Percentiles rank a stretch among this genome's conserved stretches.
Evolutionary conservation across 2,329 filamentous ascomycete genomes (phyloP).

Genomic region (Fusarium anguioides): DNA sequence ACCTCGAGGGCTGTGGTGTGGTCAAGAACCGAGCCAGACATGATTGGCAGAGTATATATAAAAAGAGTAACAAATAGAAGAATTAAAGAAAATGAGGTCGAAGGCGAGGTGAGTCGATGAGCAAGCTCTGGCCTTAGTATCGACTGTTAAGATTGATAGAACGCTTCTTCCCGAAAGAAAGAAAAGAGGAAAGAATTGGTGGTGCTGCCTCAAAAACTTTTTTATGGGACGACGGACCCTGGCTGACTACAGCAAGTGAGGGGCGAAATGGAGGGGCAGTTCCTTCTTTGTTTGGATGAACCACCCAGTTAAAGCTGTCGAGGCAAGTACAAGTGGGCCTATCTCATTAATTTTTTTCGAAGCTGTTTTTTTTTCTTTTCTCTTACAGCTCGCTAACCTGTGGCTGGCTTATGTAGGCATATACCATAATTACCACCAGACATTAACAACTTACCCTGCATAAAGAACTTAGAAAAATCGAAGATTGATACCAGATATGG

Average conservation of each 20-base stretch:
- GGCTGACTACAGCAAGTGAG: constrained; percentile 1
- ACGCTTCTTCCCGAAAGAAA: constrained; percentile 66
- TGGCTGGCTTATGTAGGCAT: no score
- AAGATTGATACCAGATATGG: neutral
- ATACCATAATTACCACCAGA: no score
- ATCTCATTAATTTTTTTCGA: neutral
- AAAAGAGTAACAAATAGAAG: constrained; percentile 44
- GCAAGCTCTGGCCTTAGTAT: constrained; percentile 47
- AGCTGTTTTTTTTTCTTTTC: neutral
- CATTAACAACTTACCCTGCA: neutral
- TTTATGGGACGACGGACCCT: constrained; percentile 49
- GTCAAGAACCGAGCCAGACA: constrained; percentile 79
- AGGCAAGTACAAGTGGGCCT: constrained; percentile 9
- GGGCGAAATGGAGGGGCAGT: neutral
- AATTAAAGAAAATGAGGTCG: constrained; percentile 54
- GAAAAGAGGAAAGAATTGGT: constrained; percentile 54
- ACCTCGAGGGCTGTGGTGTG: constrained; percentile 80
- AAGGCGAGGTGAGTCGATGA: constrained; percentile 52
- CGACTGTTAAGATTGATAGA: constrained; percentile 54
- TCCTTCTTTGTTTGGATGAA: no score
- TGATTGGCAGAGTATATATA: constrained; percentile 55
- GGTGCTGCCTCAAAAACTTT: constrained; percentile 54
- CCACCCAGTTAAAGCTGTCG: neutral
- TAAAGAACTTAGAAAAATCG: neutral
- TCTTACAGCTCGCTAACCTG: neutral